Conservation (phyloP, 2,329 filamentous ascomycete species). For the Neopestalotiopsis sp. region DNA sequence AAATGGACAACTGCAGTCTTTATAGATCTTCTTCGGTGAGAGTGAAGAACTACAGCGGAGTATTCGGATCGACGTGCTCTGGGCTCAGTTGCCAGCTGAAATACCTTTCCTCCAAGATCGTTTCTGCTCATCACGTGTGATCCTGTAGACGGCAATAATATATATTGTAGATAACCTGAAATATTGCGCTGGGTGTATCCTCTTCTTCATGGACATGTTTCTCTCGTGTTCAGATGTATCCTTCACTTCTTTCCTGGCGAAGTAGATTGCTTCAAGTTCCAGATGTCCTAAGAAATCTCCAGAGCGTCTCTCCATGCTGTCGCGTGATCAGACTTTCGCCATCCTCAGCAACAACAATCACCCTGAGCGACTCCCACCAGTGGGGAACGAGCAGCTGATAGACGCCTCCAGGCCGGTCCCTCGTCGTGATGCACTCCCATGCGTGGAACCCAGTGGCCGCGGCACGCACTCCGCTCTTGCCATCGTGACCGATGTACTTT, state of each 20-base stretch:
- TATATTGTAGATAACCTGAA: no score
- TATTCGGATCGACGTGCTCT: no score
- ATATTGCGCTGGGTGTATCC: no score
- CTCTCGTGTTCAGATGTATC: not conserved
- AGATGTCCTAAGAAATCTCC: conserved; percentile 12
- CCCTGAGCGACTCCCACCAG: conserved; percentile 13
- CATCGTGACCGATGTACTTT: conserved; percentile 15
- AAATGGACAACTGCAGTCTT: no score
- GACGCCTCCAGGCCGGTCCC: conserved; percentile 11
- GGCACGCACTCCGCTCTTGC: not conserved
- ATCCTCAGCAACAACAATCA: conserved; percentile 9
- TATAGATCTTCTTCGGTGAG: no score
- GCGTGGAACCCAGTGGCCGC: not conserved
- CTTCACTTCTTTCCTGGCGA: no score
- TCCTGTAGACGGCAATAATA: no score
- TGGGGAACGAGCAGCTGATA: conserved; percentile 16
- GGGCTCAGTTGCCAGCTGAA: no score
- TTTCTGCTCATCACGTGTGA: no score
- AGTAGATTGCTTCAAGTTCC: not conserved
- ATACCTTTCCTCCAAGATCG: no score
- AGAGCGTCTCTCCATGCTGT: conserved; percentile 7
- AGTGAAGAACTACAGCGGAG: no score
- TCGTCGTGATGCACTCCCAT: conserved; percentile 16
- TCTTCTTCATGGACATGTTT: not conserved
- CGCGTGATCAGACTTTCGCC: conserved; percentile 14